Conservation (phyloP, 139 green algal species). For the Pleodorina starrii region DNA sequence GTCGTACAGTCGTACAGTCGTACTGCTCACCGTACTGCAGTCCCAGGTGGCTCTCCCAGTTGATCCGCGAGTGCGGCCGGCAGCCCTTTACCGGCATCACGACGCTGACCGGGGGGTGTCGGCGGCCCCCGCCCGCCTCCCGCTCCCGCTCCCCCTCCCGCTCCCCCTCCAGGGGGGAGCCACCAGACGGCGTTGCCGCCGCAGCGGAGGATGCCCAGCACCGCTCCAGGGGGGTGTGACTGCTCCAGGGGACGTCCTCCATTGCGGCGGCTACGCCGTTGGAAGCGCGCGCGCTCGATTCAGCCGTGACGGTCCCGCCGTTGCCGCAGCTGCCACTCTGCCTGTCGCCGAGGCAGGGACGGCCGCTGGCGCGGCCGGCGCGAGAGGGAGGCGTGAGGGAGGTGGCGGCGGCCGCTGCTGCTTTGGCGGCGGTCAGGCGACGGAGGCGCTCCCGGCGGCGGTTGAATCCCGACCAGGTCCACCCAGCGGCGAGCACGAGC, state of each 20-base stretch:
- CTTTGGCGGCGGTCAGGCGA: background rate
- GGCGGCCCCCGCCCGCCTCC: too few relatives aligned
- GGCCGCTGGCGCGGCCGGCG: background rate
- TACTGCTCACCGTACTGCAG: constrained; percentile 67
- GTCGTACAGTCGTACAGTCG: background rate
- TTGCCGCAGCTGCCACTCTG: background rate
- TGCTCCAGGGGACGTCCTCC: too few relatives aligned
- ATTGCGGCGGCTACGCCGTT: too few relatives aligned
- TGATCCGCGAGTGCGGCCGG: constrained; percentile 69
- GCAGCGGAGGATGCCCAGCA: too few relatives aligned
- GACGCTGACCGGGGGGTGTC: constrained; percentile 69
- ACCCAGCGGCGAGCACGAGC: constrained; percentile 26
- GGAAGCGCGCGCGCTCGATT: too few relatives aligned
- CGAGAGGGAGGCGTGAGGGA: background rate
- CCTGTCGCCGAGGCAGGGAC: background rate
- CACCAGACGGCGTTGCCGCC: too few relatives aligned
- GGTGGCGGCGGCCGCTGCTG: background rate
- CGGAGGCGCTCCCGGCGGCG: constrained; percentile 37
- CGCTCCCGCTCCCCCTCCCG: too few relatives aligned
- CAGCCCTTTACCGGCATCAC: constrained; percentile 82
- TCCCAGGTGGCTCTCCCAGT: constrained; percentile 77
- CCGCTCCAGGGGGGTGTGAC: too few relatives aligned
- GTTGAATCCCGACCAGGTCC: constrained; percentile 14
- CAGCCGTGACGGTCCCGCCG: too few relatives aligned
- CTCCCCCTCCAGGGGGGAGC: too few relatives aligned